These are phyloP conservation scores for Nigrospora sphaerica DNA, from an alignment of 2,329 filamentous ascomycete genomes.

Conservation along the genomic window DNA sequence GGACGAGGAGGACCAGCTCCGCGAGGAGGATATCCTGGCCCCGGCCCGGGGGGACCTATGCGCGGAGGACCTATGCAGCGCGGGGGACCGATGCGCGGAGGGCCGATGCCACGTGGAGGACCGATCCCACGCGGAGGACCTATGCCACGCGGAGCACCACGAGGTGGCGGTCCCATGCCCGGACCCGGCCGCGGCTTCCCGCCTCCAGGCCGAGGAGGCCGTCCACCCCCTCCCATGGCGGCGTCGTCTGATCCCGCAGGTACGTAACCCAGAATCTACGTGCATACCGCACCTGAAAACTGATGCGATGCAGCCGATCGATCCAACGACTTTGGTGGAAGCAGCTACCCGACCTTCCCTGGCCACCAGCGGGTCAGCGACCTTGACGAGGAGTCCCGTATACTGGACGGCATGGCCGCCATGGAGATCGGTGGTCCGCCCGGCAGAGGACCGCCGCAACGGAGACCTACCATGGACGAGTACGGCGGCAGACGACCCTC, in stretches of 20 bases:
- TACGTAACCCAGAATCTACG: constrained; percentile 9
- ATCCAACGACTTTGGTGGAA: constrained; percentile 25
- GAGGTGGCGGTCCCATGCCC: constrained; percentile 14
- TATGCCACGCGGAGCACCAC: constrained; percentile 29
- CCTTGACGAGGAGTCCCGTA: constrained; percentile 30
- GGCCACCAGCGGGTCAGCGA: constrained; percentile 31
- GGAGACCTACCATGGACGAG: constrained; percentile 25
- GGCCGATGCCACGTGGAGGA: constrained; percentile 30
- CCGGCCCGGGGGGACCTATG: constrained; percentile 27
- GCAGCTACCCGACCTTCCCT: constrained; percentile 34
- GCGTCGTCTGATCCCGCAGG: constrained; percentile 27
- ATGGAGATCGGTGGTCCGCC: constrained; percentile 29
- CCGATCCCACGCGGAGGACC: constrained; percentile 25
- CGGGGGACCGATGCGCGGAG: constrained; percentile 19
- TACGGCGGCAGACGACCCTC: constrained; percentile 22
- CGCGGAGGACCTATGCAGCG: constrained; percentile 33
- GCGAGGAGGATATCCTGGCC: constrained; percentile 29
- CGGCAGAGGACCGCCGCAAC: constrained; percentile 22
- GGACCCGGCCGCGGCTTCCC: constrained; percentile 17
- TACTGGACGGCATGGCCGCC: constrained; percentile 32
- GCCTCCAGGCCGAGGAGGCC: constrained; percentile 26
- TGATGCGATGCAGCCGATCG: constrained; percentile 10
- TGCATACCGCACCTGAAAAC: background rate
- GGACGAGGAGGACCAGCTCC: constrained; percentile 32
- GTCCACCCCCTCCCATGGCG: constrained; percentile 30